Percentiles rank a stretch among this genome's conserved stretches.
These are phyloP conservation scores for Paracorniculantispora psalliotae DNA, from an alignment of 2,329 filamentous ascomycete species.

Conservation along the genomic window DNA sequence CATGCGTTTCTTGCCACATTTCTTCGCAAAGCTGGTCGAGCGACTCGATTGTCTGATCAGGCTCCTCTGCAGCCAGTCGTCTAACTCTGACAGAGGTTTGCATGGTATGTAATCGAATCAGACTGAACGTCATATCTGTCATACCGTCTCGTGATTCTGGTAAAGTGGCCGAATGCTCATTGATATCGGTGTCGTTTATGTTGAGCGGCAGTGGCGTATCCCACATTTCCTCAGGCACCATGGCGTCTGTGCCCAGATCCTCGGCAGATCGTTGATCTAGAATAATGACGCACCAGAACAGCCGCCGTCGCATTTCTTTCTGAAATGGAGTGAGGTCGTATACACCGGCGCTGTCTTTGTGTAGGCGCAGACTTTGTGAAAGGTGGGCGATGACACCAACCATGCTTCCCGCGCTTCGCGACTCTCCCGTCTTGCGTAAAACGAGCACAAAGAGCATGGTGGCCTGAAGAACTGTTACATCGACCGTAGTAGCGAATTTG, in stretches of 20 bases:
- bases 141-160: slow-evolving; percentile 27
- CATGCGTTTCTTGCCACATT: neutral
- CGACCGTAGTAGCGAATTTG: slow-evolving; percentile 4
- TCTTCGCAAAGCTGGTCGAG: slow-evolving; percentile 5
- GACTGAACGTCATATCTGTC: slow-evolving; percentile 31
- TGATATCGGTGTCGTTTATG: slow-evolving; percentile 45
- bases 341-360: slow-evolving; percentile 2
- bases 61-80: neutral
- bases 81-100: slow-evolving; percentile 4
- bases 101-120: slow-evolving; percentile 12
- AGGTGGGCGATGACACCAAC: slow-evolving; percentile 1
- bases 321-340: slow-evolving; percentile 38
- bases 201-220: slow-evolving; percentile 45
- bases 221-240: slow-evolving; percentile 34
- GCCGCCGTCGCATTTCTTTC: slow-evolving; percentile 49
- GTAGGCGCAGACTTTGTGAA: slow-evolving; percentile 1
- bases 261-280: slow-evolving; percentile 49
- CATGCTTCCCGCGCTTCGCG: neutral
- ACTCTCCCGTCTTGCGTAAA: slow-evolving; percentile 7
- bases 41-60: neutral
- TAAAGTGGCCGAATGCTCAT: slow-evolving; percentile 27
- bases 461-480: neutral
- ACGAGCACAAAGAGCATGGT: neutral
- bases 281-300: slow-evolving; percentile 56
- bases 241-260: slow-evolving; percentile 40